Evolutionary conservation across 768 basidiomycete genomes (phyloP).

Genomic region (Harrya chromipes): DNA sequence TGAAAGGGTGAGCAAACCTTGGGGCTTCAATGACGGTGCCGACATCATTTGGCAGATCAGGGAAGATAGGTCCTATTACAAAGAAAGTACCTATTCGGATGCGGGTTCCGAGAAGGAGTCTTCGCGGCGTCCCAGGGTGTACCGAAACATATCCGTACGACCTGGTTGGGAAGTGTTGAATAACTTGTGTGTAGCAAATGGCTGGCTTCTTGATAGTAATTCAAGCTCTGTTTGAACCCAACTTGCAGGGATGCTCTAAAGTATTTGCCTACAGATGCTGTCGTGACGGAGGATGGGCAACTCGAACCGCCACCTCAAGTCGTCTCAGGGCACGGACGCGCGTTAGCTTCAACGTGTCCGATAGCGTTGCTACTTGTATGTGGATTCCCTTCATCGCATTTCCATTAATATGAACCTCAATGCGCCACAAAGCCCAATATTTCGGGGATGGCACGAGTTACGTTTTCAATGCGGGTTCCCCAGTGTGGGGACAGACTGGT

Average conservation of each 20-base stretch:
- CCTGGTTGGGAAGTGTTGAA: slow-evolving; percentile 46
- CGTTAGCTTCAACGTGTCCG: slow-evolving; percentile 51
- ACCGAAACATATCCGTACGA: slow-evolving; percentile 42
- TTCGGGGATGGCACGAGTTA: slow-evolving; percentile 57
- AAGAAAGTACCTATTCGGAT: slow-evolving; percentile 46
- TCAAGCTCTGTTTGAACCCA: slow-evolving; percentile 2
- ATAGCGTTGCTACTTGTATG: slow-evolving; percentile 58
- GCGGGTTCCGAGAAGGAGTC: slow-evolving; percentile 41
- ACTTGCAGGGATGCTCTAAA: slow-evolving; percentile 47
- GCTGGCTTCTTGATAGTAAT: slow-evolving; percentile 1
- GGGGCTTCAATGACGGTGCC: slow-evolving; percentile 70
- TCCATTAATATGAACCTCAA: neutral
- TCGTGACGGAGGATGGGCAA: slow-evolving; percentile 49
- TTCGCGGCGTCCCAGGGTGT: slow-evolving; percentile 57
- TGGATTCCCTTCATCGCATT: slow-evolving; percentile 32
- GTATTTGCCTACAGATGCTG: slow-evolving; percentile 57
- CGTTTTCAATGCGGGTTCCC: slow-evolving; percentile 83
- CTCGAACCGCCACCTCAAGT: slow-evolving; percentile 53
- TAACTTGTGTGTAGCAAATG: slow-evolving; percentile 43
- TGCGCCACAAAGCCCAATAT: slow-evolving; percentile 48
- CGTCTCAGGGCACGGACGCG: slow-evolving; percentile 52
- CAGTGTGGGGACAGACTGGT: slow-evolving; percentile 94
- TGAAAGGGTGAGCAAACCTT: slow-evolving; percentile 60
- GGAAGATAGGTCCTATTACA: slow-evolving; percentile 78
- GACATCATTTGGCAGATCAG: slow-evolving; percentile 78